phyloP scores from a whole-genome alignment of 2,329 filamentous ascomycete genomes.

The Aspergillus fijiensis region DNA sequence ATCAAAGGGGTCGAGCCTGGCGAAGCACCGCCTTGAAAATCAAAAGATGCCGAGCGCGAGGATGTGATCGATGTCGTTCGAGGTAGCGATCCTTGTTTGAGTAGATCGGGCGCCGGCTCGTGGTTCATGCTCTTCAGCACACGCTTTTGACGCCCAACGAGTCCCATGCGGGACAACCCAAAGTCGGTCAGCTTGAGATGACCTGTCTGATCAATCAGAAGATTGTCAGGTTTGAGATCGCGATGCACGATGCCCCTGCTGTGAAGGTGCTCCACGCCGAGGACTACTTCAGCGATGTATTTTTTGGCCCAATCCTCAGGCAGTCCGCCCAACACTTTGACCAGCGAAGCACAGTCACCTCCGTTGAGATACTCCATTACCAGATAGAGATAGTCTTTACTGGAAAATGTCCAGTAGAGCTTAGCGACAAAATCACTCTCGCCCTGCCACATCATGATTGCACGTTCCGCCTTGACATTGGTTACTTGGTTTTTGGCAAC shows the following conservation, averaged over 20 bases:
- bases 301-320: slow-evolving; percentile 98
- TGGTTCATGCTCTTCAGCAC: slow-evolving; percentile 69
- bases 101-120: slow-evolving; percentile 85
- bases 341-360: slow-evolving; percentile 92
- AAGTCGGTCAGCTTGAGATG: slow-evolving; percentile 98
- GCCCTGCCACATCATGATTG: slow-evolving; percentile 99
- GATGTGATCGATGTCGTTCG: slow-evolving; percentile 82
- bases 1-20: slow-evolving; percentile 83
- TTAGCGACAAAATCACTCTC: slow-evolving; percentile 99
- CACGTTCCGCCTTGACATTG: slow-evolving; percentile 96
- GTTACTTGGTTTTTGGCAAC: slow-evolving; percentile 99
- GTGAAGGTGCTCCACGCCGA: slow-evolving; percentile 96
- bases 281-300: slow-evolving; percentile 90
- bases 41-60: slow-evolving; percentile 89
- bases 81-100: slow-evolving; percentile 89
- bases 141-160: slow-evolving; percentile 93
- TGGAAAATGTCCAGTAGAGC: slow-evolving; percentile 99
- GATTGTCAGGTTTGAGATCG: slow-evolving; percentile 94
- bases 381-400: slow-evolving; percentile 96
- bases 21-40: slow-evolving; percentile 77
- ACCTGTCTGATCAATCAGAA: slow-evolving; percentile 94
- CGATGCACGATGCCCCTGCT: slow-evolving; percentile 93
- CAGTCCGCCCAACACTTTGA: slow-evolving; percentile 88
- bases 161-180: slow-evolving; percentile 92
- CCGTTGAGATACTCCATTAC: slow-evolving; percentile 99